Base-by-base conservation (phyloP, 192 early-diverging fungal genomes). In the Umbelopsis sp. region DNA sequence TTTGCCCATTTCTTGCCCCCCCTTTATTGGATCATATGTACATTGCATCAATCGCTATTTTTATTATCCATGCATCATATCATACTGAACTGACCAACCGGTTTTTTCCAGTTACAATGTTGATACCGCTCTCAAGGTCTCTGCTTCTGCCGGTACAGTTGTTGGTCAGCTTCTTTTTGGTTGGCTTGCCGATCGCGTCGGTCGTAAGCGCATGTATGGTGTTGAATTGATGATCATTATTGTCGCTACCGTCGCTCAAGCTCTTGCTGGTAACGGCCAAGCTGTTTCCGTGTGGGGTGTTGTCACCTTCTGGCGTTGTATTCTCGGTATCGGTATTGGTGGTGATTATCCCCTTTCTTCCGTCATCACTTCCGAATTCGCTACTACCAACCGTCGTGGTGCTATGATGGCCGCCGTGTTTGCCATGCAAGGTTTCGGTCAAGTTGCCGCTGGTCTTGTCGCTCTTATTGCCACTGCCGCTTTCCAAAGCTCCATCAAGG, bases 311-410 rank as follows among this genome's bases (percentile, higher is more conserved):
- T 97, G 95, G 95, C 93, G 97, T 64, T 85, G 95, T 49, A 77
- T 98, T 70, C 86, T 96, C 46, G 97, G 97, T 74, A 80, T 97
- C 25, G 97, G 97, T 67, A 93, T 98, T 67, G 97, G 97, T 72
- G 95, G 95, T 61, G 97, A 98, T 77, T 98, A 98, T 80, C 97
- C 97, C 15, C 81, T 98, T 61, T 96, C 95, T 12, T 93, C 95
- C 27, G 91, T 93, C 69, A 98, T 98, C 68, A 94, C 94, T 30
- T 90, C 94, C 52, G 97, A 98, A 86, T 97, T 95, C 71, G 92
- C 97, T 50, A 90, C 89, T 25, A 86, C 89, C 35, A 81, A 87
- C 20, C 89, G 89, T 77, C 91, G 97, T 55, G 97, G 97, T 66
- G 91, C 88, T 75, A 89, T 98, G 87, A 92, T 97, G 71, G 85